phyloP scores from a whole-genome alignment of 2,329 filamentous ascomycete genomes.

The Aspergillus carbonarius region DNA sequence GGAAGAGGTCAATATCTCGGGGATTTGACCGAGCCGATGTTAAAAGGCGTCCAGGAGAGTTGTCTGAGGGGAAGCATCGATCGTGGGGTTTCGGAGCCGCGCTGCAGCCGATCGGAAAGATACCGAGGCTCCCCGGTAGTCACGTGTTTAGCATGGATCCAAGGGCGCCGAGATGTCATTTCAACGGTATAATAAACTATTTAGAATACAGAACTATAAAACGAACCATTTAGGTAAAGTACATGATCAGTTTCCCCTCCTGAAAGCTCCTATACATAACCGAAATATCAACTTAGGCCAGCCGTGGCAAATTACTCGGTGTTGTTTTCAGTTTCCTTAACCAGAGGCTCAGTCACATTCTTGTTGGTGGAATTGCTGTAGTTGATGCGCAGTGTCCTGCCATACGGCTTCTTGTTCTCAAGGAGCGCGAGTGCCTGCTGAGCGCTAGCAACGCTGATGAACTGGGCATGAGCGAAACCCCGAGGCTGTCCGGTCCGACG shows the following conservation, averaged over 20 bases:
- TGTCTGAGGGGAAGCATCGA: slow-evolving; percentile 11
- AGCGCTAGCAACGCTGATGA: slow-evolving; percentile 67
- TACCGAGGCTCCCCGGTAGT: slow-evolving; percentile 24
- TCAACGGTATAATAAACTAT: neutral
- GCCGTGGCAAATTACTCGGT: too few relatives aligned
- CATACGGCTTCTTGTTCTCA: slow-evolving; percentile 59
- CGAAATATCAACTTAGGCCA: too few relatives aligned
- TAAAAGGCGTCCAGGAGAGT: slow-evolving; percentile 1
- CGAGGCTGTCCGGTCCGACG: slow-evolving; percentile 74
- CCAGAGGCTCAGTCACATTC: neutral
- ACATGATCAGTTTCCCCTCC: neutral
- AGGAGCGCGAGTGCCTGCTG: slow-evolving; percentile 59
- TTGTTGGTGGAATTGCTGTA: slow-evolving; percentile 46
- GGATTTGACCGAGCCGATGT: neutral
- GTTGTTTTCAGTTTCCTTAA: too few relatives aligned
- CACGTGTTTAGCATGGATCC: slow-evolving; percentile 14
- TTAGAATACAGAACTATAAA: neutral
- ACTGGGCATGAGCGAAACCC: slow-evolving; percentile 84
- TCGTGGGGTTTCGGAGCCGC: slow-evolving; percentile 26
- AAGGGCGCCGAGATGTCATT: too few relatives aligned
- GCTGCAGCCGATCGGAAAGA: slow-evolving; percentile 20
- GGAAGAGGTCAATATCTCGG: neutral
- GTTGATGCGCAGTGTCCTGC: slow-evolving; percentile 65
- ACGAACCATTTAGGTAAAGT: neutral
- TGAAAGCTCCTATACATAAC: neutral